Conservation (phyloP, 768 basidiomycete species). For the Mycena floridula region DNA sequence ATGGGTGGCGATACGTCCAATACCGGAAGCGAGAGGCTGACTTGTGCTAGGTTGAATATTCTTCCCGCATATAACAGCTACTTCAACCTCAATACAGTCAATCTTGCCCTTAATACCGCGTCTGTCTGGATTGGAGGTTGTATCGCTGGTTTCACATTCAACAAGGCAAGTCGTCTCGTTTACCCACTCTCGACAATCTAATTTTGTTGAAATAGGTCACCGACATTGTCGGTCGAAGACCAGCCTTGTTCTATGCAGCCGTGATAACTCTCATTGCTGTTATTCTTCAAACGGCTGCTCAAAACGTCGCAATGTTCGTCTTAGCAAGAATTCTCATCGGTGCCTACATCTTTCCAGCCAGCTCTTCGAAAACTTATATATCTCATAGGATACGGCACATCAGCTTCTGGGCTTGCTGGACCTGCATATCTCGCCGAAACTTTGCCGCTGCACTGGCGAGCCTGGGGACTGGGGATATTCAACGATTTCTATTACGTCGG, state of each 20-base stretch:
- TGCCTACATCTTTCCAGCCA: no score
- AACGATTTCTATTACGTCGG: constrained; percentile 19
- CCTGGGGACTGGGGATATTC: constrained; percentile 17
- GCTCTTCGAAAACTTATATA: no score
- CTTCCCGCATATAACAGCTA: constrained; percentile 13
- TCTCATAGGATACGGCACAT: constrained; percentile 16
- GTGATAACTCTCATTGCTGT: constrained; percentile 14
- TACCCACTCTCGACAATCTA: not conserved
- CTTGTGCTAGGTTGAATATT: no score
- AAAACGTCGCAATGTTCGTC: constrained; percentile 18
- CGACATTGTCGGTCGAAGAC: constrained; percentile 14
- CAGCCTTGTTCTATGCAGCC: constrained; percentile 16
- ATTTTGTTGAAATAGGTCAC: constrained; percentile 5
- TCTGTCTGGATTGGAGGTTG: constrained; percentile 17
- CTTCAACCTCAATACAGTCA: constrained; percentile 10
- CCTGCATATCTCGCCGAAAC: constrained; percentile 17
- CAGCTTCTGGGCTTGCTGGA: constrained; percentile 14
- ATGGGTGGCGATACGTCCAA: no score
- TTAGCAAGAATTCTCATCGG: constrained; percentile 14
- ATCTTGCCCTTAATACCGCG: constrained; percentile 13
- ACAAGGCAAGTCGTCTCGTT: constrained; percentile 3
- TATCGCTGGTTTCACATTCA: constrained; percentile 15
- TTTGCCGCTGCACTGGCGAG: constrained; percentile 15
- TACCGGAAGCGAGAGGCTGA: no score
- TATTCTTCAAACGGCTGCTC: constrained; percentile 15